These are phyloP conservation scores for Noccaea caerulescens DNA, from an alignment of 345 rosid genomes.

Conservation along the genomic window DNA sequence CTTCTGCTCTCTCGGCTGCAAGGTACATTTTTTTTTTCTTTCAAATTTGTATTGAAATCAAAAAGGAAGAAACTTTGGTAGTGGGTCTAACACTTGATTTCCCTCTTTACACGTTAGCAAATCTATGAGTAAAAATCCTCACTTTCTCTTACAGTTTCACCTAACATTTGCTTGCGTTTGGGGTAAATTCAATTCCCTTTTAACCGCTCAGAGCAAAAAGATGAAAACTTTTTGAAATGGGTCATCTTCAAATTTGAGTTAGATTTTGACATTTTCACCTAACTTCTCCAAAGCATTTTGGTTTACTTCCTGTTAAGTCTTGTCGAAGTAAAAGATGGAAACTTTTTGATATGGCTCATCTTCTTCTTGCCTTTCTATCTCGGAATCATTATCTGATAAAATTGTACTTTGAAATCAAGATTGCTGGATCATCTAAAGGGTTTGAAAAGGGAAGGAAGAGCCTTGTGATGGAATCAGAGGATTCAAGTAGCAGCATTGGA, in stretches of 20 bases:
- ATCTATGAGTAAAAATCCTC: background rate
- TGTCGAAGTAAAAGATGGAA: background rate
- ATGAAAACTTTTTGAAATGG: constrained; percentile 32
- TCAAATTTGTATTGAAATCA: background rate
- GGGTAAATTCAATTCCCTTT: constrained; percentile 14
- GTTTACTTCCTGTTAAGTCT: background rate
- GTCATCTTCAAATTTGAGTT: constrained; percentile 18
- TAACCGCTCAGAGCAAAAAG: background rate
- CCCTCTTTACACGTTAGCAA: constrained; percentile 35
- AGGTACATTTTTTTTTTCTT: constrained; percentile 53
- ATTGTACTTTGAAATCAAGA: constrained; percentile 47
- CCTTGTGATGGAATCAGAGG: constrained; percentile 66
- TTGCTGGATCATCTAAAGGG: constrained; percentile 71
- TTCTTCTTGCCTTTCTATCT: constrained; percentile 5
- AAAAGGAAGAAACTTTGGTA: constrained; percentile 24
- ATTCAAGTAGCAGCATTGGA: constrained; percentile 73
- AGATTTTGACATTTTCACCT: constrained; percentile 21
- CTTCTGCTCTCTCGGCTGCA: constrained; percentile 99
- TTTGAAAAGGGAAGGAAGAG: constrained; percentile 60
- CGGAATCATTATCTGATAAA: constrained; percentile 15
- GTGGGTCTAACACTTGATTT: background rate
- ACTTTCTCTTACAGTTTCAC: constrained; percentile 13
- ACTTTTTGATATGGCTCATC: constrained; percentile 6
- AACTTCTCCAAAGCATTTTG: constrained; percentile 23
- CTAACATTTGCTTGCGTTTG: constrained; percentile 29